phyloP scores from a whole-genome alignment of 768 basidiomycete species.

The Serendipita sp. region DNA sequence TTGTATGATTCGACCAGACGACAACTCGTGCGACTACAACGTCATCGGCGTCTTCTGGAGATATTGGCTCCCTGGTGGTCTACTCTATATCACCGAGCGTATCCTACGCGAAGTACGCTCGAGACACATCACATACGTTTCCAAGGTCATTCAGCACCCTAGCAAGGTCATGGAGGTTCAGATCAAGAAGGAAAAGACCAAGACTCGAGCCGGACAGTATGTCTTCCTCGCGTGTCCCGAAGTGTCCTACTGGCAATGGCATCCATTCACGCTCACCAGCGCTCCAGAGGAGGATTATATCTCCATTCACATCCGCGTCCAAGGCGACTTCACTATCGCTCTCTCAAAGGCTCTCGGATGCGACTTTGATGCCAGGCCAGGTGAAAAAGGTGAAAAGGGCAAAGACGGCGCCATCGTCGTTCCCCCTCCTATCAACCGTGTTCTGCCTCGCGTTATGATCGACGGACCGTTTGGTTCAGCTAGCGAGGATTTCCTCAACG shows the following conservation, averaged over 20 bases:
- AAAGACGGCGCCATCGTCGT: conserved; percentile 42
- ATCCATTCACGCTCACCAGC: conserved; percentile 89
- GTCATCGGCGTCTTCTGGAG: conserved; percentile 92
- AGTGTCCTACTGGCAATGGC: conserved; percentile 92
- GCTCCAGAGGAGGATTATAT: conserved; percentile 94
- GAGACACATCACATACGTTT: conserved; percentile 80
- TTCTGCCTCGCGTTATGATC: conserved; percentile 84
- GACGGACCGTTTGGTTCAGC: conserved; percentile 93
- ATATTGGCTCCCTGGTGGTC: conserved; percentile 78
- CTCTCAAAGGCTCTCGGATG: conserved; percentile 73
- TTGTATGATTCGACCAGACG: conserved; percentile 90
- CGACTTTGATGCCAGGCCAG: conserved; percentile 42
- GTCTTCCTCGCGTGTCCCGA: conserved; percentile 86
- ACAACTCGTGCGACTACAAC: conserved; percentile 74
- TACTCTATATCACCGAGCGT: conserved; percentile 76
- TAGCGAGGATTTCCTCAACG: conserved; percentile 74
- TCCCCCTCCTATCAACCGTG: conserved; percentile 47
- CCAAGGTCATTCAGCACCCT: conserved; percentile 90
- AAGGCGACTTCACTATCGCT: conserved; percentile 81
- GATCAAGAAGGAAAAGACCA: conserved; percentile 91
- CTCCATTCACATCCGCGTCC: conserved; percentile 81
- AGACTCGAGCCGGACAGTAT: conserved; percentile 74
- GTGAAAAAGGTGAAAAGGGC: conserved; percentile 30
- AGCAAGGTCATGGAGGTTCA: conserved; percentile 89
- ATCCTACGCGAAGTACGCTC: conserved; percentile 84